Evolutionary conservation across 441 rosid genomes (phyloP).

Genomic region (Brassica hybrid): DNA sequence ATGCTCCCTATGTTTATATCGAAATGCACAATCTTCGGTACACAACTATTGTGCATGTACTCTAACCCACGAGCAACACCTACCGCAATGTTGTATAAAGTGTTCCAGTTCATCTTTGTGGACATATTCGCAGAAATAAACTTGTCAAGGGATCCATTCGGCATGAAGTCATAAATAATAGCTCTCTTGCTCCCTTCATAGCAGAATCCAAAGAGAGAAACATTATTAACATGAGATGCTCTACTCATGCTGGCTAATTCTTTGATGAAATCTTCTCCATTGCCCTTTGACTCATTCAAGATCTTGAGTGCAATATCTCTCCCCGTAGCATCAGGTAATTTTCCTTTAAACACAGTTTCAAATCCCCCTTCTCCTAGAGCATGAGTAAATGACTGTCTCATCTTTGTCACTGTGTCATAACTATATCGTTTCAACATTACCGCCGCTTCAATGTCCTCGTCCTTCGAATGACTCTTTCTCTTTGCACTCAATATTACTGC

Average conservation of each 20-base stretch:
- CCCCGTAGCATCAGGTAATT: slow-evolving; percentile 33
- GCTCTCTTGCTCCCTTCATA: too few species aligned
- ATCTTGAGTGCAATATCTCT: slow-evolving; percentile 49
- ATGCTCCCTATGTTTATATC: slow-evolving; percentile 38
- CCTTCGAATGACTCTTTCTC: background rate
- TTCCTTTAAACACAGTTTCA: slow-evolving; percentile 51
- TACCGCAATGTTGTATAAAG: slow-evolving; percentile 30
- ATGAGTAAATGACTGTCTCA: slow-evolving; percentile 34
- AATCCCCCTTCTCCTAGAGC: slow-evolving; percentile 50
- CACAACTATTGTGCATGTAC: slow-evolving; percentile 49
- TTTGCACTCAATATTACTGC: background rate
- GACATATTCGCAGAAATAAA: slow-evolving; percentile 27
- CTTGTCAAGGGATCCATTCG: slow-evolving; percentile 53
- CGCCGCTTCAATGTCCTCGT: slow-evolving; percentile 21
- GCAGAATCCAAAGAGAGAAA: slow-evolving; percentile 48
- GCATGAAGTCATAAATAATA: slow-evolving; percentile 46
- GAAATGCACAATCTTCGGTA: slow-evolving; percentile 43
- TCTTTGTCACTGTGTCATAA: background rate
- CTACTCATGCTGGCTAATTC: slow-evolving; percentile 48
- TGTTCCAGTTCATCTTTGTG: slow-evolving; percentile 23
- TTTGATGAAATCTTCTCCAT: slow-evolving; percentile 52
- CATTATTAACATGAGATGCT: slow-evolving; percentile 54
- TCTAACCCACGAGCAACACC: slow-evolving; percentile 52
- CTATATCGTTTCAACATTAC: slow-evolving; percentile 18
- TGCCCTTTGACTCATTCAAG: slow-evolving; percentile 28